Evolutionary conservation across 768 basidiomycete species (phyloP), one percentile per base, ranked within the genome.

Genomic region (Tulasnella sp.): DNA sequence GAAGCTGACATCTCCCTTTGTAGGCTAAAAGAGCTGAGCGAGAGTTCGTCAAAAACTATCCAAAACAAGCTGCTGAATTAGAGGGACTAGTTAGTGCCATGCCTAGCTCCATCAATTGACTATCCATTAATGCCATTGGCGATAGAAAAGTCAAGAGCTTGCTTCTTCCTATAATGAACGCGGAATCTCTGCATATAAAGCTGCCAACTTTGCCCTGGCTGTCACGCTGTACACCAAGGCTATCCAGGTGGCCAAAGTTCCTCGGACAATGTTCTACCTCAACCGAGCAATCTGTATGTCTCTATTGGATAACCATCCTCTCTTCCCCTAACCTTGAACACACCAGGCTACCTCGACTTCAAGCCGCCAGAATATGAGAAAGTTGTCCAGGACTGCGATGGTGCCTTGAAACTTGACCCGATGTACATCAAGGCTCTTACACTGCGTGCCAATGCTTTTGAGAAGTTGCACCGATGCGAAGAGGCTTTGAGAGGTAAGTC

Each of bases 261-360:
- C 81, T 5, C 89, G 93, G 61, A 81, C 95, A 25, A 88, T 96
- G 28, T 99, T 83, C 69, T 96, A 80, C 75, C 88, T 86, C 66
- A 99, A 99, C 67, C 81, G 95, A 45, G 95, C 93, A 34, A 95
- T 95, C 55, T 96, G 93, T 89, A 53, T 50, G 81, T 71, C 5
- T 51, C 29, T n/a, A n/a, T 22, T 24, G 24, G 31, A 25, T 8
- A 12, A 16, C 29, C 19, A 29, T 20, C 42, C 7, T 7, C 2
- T 8, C 31, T 20, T 39, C 40, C n/a, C n/a, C n/a, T n/a, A n/a
- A 20, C 13, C 5, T 15, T n/a, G n/a, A 20, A 25, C 27, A n/a
- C n/a, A n/a, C 7, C 48, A 89, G 88, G 88, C 65, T 95, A 92
- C 66, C 77, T 93, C 65, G 90, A 93, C 72, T 79, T 92, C 72